Percentiles rank a stretch among this genome's conserved stretches.
Conservation (phyloP, 208 protist species). For the Porcisia deanei region DNA sequence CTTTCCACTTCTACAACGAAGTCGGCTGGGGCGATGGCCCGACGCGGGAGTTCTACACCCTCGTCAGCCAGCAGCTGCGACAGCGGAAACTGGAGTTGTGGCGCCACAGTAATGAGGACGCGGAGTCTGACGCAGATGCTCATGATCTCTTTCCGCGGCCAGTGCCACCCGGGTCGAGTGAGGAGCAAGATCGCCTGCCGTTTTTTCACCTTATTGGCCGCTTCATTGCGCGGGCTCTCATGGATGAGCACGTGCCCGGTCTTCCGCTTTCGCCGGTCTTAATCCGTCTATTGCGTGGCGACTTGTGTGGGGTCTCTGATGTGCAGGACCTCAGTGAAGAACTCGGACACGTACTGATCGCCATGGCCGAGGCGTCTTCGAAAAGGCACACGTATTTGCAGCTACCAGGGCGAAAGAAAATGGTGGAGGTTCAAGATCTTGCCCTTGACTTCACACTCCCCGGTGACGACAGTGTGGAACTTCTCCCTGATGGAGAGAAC, state of each 20-base stretch:
- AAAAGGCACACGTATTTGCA: slow-evolving; percentile 20
- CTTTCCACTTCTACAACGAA: slow-evolving; percentile 92
- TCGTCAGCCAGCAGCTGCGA: slow-evolving; percentile 70
- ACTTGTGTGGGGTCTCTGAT: slow-evolving; percentile 72
- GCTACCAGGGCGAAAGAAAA: slow-evolving; percentile 31
- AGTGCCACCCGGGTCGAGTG: slow-evolving; percentile 16
- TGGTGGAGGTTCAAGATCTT: slow-evolving; percentile 58
- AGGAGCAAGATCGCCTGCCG: slow-evolving; percentile 13
- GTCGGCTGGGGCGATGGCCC: slow-evolving; percentile 88
- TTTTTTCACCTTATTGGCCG: slow-evolving; percentile 68
- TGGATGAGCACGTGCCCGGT: slow-evolving; percentile 76
- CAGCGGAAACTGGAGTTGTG: slow-evolving; percentile 65
- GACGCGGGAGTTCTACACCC: slow-evolving; percentile 90
- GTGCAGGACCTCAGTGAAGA: slow-evolving; percentile 58
- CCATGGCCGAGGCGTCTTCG: slow-evolving; percentile 35
- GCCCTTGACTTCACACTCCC: slow-evolving; percentile 78
- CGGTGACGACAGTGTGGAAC: slow-evolving; percentile 62
- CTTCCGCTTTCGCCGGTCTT: slow-evolving; percentile 75
- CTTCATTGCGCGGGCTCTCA: slow-evolving; percentile 75
- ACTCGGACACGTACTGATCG: slow-evolving; percentile 49
- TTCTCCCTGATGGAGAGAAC: slow-evolving; percentile 41
- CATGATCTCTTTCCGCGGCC: slow-evolving; percentile 72
- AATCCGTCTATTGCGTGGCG: slow-evolving; percentile 73
- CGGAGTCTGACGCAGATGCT: slow-evolving; percentile 41
- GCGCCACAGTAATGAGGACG: slow-evolving; percentile 41